phyloP scores from a whole-genome alignment of 352 stramenopile genomes.

The Pythium sukuiense region DNA sequence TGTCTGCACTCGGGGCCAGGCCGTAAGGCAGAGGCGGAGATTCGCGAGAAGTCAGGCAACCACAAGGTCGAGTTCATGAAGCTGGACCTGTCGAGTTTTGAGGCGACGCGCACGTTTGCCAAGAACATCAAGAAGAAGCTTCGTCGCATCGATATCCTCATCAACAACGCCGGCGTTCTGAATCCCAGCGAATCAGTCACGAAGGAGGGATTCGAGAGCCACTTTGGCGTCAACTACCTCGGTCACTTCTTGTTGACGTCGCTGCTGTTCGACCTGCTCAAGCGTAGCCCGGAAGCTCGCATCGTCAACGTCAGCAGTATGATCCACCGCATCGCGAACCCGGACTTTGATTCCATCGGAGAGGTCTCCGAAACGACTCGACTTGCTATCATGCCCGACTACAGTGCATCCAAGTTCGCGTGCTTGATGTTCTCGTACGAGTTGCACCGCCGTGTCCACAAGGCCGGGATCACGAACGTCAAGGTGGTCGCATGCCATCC shows the following conservation, averaged over 20 bases:
- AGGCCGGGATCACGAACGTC: conserved; percentile 20
- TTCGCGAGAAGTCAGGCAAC: conserved; percentile 14
- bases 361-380: not conserved
- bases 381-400: conserved; percentile 28
- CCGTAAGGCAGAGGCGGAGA: conserved; percentile 9
- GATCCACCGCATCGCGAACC: conserved; percentile 22
- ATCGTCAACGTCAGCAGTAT: conserved; percentile 50
- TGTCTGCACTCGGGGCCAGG: conserved; percentile 42
- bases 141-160: conserved; percentile 34
- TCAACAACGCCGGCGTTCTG: conserved; percentile 48
- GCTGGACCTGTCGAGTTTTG: conserved; percentile 36
- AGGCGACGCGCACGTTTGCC: conserved; percentile 35
- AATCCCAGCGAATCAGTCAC: conserved; percentile 34
- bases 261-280: conserved; percentile 42
- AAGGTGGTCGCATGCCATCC: conserved; percentile 28
- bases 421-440: conserved; percentile 33
- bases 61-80: conserved; percentile 41
- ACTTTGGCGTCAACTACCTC: conserved; percentile 75
- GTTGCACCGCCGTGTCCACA: conserved; percentile 25
- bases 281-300: conserved; percentile 28
- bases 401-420: conserved; percentile 39
- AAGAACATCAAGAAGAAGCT: conserved; percentile 31
- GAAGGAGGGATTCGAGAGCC: conserved; percentile 45
- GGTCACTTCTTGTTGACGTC: conserved; percentile 68
- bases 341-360: conserved; percentile 21